Conservation (phyloP, 495 filamentous ascomycete species). For the Niebla homalea region DNA sequence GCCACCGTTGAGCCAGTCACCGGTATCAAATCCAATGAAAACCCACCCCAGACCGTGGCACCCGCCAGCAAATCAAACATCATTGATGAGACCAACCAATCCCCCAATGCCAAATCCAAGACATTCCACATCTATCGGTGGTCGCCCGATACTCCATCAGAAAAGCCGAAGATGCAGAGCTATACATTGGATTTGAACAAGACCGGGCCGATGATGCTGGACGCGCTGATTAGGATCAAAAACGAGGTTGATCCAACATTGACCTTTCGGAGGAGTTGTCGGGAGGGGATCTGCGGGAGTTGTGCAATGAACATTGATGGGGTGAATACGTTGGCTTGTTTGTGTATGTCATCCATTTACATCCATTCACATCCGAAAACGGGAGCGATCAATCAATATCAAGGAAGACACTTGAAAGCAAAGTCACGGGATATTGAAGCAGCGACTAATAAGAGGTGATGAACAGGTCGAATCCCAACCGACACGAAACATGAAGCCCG, state of each 20-base stretch:
- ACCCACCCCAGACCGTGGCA: too few relatives aligned
- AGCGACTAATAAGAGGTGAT: background rate
- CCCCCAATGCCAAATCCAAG: conserved; percentile 56
- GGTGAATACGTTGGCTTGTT: conserved; percentile 87
- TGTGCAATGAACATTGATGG: conserved; percentile 99
- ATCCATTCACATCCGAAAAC: background rate
- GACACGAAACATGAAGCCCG: conserved; percentile 69
- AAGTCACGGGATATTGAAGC: background rate
- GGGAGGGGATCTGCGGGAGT: conserved; percentile 95
- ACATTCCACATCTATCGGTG: conserved; percentile 98
- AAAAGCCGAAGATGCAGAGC: conserved; percentile 89
- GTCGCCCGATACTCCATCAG: conserved; percentile 80
- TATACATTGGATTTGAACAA: conserved; percentile 94
- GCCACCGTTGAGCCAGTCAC: conserved; percentile 36
- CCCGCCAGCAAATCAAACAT: conserved; percentile 33
- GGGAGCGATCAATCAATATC: background rate
- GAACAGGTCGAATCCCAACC: conserved; percentile 78
- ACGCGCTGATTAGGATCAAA: conserved; percentile 95
- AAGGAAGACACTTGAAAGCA: background rate
- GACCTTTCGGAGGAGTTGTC: conserved; percentile 87
- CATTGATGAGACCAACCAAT: conserved; percentile 40
- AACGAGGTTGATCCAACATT: conserved; percentile 95
- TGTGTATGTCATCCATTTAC: conserved; percentile 55
- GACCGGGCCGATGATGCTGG: conserved; percentile 96
- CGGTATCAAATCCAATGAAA: conserved; percentile 2